Evolutionary conservation across 345 rosid genomes (phyloP), one percentile per base, ranked within the genome.

Genomic region (Pelargonium nanum): DNA sequence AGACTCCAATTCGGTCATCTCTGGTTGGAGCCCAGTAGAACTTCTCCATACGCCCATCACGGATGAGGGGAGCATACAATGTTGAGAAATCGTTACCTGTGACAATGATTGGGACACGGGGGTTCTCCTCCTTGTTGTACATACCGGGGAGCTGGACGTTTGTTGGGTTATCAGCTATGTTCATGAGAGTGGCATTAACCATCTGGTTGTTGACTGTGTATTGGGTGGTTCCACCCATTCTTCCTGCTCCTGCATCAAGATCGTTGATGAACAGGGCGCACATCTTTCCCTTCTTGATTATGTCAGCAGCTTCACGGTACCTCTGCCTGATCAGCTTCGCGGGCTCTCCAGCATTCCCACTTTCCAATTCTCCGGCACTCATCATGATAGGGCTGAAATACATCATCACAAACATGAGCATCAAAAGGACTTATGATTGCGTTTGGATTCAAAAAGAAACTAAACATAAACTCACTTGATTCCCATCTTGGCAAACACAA

Each of bases 31-130:
- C 97, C 99, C 96, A 89, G 85, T 93, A 93, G 89, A 89, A 93
- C 58, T 93, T 93, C 90, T 93, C 99, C 99, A 93, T 93, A 79
- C 99, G 95, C 52, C 99, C 99, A 2, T 93, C 99, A 79, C 97
- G 97, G 82, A 93, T 93, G 26, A 93, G 91, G 44, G 99, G 99
- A 21, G 97, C 97, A 53, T 93, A 93, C 61, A 93, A 57, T 9
- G 99, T 93, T n/a, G 97, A 93, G 85, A 93, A 93, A 73, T 93
- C 99, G 72, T 93, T 93, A 65, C 99, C 97, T 0, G 99, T 93
- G 81, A 87, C 94, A 9, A 93, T 84, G 78, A 93, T 81, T 0
- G 99, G 99, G 48, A 93, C 99, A 60, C 97, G 85, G 19, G 97
- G 78, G 68, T 89, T 93, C 4, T 93, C 99, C 74, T 89, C 88